These are phyloP conservation scores for Lenzites betulinus DNA, from an alignment of 768 basidiomycete genomes.

Conservation along the genomic window DNA sequence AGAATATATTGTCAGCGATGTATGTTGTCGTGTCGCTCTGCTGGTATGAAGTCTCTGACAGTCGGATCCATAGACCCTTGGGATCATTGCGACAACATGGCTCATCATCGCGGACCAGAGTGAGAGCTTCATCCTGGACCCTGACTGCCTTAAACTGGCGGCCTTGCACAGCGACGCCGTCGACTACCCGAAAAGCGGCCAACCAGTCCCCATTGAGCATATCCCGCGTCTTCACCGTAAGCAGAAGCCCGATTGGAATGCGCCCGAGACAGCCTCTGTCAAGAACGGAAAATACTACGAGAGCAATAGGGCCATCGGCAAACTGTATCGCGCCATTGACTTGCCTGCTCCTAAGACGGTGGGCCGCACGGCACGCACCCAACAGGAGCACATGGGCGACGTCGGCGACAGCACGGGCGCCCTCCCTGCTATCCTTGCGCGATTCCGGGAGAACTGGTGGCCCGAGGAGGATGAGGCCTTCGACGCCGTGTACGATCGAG, in stretches of 20 bases:
- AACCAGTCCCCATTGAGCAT: slow-evolving; percentile 30
- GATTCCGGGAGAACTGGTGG: slow-evolving; percentile 7
- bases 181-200: slow-evolving; percentile 61
- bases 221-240: slow-evolving; percentile 48
- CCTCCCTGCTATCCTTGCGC: slow-evolving; percentile 27
- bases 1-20: slow-evolving; percentile 69
- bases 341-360: slow-evolving; percentile 40
- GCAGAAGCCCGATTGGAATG: slow-evolving; percentile 64
- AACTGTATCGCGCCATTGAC: slow-evolving; percentile 61
- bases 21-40: slow-evolving; percentile 30
- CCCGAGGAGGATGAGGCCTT: slow-evolving; percentile 14
- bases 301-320: slow-evolving; percentile 59
- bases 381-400: slow-evolving; percentile 25
- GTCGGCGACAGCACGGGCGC: slow-evolving; percentile 29
- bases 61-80: slow-evolving; percentile 48
- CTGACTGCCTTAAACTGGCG: slow-evolving; percentile 54
- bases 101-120: slow-evolving; percentile 65
- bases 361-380: slow-evolving; percentile 20
- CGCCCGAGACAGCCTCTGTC: slow-evolving; percentile 53
- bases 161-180: slow-evolving; percentile 64
- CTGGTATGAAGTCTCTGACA: neutral
- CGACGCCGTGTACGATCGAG: slow-evolving; percentile 22
- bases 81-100: slow-evolving; percentile 64
- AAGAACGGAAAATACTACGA: slow-evolving; percentile 43
- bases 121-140: slow-evolving; percentile 45